Evolutionary conservation across 768 basidiomycete genomes (phyloP).

Genomic region (Boletus vermiculosoides): DNA sequence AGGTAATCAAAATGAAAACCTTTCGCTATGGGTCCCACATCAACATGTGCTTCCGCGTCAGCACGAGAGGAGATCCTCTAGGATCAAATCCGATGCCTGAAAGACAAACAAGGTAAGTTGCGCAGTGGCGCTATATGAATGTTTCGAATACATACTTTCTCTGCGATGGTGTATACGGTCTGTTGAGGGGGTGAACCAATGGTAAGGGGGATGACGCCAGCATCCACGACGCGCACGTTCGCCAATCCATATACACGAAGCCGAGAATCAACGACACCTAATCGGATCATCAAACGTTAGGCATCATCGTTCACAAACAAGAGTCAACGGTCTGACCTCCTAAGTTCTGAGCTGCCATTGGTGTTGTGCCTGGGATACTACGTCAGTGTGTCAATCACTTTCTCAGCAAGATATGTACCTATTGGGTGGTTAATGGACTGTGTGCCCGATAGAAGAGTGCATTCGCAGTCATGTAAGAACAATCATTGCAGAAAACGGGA

Average conservation of each 20-base stretch:
- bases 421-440: not conserved
- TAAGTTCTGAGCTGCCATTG: conserved; percentile 1
- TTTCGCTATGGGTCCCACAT: not conserved
- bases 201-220: not conserved
- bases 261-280: not conserved
- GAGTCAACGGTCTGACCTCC: not conserved
- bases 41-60: not conserved
- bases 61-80: not conserved
- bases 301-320: not conserved
- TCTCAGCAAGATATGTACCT: not conserved
- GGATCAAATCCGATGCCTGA: not conserved
- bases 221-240: not conserved
- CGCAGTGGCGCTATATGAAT: not conserved
- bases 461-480: not conserved
- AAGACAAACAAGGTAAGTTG: not conserved
- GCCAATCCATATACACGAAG: not conserved
- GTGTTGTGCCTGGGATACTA: not conserved
- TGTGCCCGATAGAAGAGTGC: not conserved
- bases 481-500: not conserved
- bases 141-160: not conserved
- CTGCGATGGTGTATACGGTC: not conserved
- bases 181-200: not conserved
- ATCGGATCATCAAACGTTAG: not conserved
- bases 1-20: not conserved
- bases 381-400: not conserved